phyloP scores from a whole-genome alignment of 1,284 basidiomycete genomes.

The Microstroma glucosiphilum region DNA sequence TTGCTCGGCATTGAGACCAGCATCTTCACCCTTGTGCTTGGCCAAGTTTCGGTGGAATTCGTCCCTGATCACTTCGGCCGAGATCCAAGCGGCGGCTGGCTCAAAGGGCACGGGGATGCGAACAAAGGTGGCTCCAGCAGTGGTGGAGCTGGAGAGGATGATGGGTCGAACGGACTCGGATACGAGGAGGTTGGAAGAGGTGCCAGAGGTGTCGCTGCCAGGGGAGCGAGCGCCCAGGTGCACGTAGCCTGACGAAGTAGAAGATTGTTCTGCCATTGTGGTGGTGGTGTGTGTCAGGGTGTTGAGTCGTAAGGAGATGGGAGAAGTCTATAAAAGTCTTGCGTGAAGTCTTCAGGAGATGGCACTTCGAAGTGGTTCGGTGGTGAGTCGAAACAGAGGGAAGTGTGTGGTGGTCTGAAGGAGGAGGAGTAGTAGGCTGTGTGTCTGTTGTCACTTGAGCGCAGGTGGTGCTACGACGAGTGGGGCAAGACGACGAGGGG shows the following conservation, averaged over 20 bases:
- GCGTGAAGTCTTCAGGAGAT: too few species aligned
- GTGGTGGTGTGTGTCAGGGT: too few species aligned
- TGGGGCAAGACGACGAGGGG: too few species aligned
- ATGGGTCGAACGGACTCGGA: slow-evolving; percentile 12
- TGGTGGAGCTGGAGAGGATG: slow-evolving; percentile 11
- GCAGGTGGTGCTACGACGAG: too few species aligned
- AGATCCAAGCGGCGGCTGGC: slow-evolving; percentile 43
- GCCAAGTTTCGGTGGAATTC: slow-evolving; percentile 36
- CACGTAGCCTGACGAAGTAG: slow-evolving; percentile 10
- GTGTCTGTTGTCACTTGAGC: too few species aligned
- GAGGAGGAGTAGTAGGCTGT: too few species aligned
- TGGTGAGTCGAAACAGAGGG: too few species aligned
- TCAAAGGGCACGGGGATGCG: slow-evolving; percentile 33
- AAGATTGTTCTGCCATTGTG: too few species aligned
- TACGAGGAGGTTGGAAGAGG: slow-evolving; percentile 6
- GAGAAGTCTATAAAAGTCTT: too few species aligned
- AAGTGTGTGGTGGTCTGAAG: too few species aligned
- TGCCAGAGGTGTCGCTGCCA: background rate
- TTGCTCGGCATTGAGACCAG: slow-evolving; percentile 34
- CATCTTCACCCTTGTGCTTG: slow-evolving; percentile 13
- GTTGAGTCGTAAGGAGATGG: too few species aligned
- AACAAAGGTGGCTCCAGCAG: slow-evolving; percentile 17
- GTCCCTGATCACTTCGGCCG: slow-evolving; percentile 37
- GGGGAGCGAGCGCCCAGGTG: slow-evolving; percentile 9
- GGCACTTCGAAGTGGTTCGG: too few species aligned